These are phyloP conservation scores for Pseudovirgaria hyperparasitica DNA, from an alignment of 2,329 filamentous ascomycete genomes.

Conservation along the genomic window DNA sequence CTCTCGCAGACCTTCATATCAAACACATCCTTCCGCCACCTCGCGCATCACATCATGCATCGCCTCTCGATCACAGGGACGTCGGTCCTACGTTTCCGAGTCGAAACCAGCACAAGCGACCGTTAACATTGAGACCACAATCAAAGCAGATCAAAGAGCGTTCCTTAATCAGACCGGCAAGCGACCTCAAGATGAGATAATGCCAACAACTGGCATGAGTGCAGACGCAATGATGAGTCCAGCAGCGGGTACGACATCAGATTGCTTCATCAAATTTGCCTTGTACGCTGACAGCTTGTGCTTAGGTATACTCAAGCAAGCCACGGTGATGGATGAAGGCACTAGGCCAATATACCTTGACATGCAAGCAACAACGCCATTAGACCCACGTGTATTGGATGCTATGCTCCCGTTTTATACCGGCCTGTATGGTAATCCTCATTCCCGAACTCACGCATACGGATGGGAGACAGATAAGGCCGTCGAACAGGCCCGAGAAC, in stretches of 20 bases:
- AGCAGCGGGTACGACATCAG: constrained; percentile 46
- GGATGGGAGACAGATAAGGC: constrained; percentile 97
- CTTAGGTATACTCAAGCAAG: constrained; percentile 78
- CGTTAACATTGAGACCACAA: constrained; percentile 69
- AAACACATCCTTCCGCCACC: constrained; percentile 24
- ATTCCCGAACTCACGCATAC: constrained; percentile 94
- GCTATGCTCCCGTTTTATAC: constrained; percentile 94
- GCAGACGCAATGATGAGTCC: constrained; percentile 65
- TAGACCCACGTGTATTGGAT: constrained; percentile 88
- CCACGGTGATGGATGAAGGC: constrained; percentile 84
- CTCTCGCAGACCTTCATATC: constrained; percentile 36
- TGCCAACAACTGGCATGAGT: constrained; percentile 45
- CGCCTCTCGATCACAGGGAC: constrained; percentile 21
- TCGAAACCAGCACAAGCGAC: constrained; percentile 68
- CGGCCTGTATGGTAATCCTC: constrained; percentile 89
- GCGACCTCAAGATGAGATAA: constrained; percentile 41
- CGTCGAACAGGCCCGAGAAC: constrained; percentile 70
- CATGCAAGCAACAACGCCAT: constrained; percentile 93
- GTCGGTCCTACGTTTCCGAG: constrained; percentile 71
- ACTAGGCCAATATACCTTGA: constrained; percentile 93
- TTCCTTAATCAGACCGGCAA: constrained; percentile 50
- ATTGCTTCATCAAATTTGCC: constrained; percentile 2
- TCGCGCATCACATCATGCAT: constrained; percentile 27
- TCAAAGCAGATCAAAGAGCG: constrained; percentile 74
- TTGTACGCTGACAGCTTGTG: constrained; percentile 8